phyloP scores from a whole-genome alignment of 345 rosid genomes.

The Eucalyptus viminalis region DNA sequence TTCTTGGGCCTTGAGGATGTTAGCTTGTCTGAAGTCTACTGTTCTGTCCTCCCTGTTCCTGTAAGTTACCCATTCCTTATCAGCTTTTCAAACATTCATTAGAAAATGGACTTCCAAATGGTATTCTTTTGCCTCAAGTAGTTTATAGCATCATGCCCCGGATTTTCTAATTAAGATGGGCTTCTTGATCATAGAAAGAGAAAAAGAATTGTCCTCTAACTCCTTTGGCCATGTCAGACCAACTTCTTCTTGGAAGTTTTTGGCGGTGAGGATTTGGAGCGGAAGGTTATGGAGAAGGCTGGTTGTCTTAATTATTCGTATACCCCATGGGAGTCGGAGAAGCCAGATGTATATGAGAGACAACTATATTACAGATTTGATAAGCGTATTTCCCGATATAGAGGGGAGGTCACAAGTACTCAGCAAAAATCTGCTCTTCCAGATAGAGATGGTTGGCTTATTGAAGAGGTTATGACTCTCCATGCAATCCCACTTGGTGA shows the following conservation, averaged over 20 bases:
- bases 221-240: slow-evolving; percentile 25
- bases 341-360: slow-evolving; percentile 62
- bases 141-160: background rate
- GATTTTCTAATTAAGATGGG: background rate
- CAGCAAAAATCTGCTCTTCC: slow-evolving; percentile 66
- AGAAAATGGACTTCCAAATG: background rate
- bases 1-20: slow-evolving; percentile 87
- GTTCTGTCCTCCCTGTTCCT: slow-evolving; percentile 46
- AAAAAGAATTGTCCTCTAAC: background rate
- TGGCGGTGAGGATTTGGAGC: slow-evolving; percentile 75
- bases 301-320: slow-evolving; percentile 78
- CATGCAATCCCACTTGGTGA: slow-evolving; percentile 93
- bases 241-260: slow-evolving; percentile 68
- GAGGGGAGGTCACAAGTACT: slow-evolving; percentile 92
- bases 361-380: slow-evolving; percentile 79
- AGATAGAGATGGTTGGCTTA: slow-evolving; percentile 66
- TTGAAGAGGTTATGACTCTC: slow-evolving; percentile 91
- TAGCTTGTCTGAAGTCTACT: slow-evolving; percentile 63
- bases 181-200: background rate
- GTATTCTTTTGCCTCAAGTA: background rate
- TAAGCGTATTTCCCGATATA: slow-evolving; percentile 57
- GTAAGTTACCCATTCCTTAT: slow-evolving; percentile 27
- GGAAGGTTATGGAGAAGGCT: slow-evolving; percentile 75
- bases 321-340: slow-evolving; percentile 91
- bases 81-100: background rate